phyloP scores from a whole-genome alignment of 2,329 filamentous ascomycete species.

The Trichoderma endophyticum region DNA sequence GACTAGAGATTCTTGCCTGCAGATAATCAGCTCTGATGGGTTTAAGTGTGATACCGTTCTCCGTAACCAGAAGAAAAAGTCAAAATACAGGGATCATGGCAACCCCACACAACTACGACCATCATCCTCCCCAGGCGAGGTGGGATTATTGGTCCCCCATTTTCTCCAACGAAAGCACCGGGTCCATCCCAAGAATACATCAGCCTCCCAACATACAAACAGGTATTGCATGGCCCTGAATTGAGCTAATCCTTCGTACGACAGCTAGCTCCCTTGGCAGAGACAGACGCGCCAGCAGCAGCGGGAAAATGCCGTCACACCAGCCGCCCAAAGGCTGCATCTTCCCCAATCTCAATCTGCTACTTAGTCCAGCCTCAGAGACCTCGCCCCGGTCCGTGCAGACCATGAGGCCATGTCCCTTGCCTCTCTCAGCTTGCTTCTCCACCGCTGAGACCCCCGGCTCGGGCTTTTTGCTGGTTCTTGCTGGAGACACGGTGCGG shows the following conservation, averaged over 20 bases:
- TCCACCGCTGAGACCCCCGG: not conserved
- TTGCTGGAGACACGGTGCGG: not conserved
- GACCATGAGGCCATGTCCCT: not conserved
- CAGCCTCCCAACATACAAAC: not conserved
- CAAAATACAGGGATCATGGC: not conserved
- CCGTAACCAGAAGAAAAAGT: not conserved
- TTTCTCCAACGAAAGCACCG: not conserved
- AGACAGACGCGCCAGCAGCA: not conserved
- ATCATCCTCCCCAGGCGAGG: not conserved
- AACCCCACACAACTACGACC: not conserved
- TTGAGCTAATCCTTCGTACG: not conserved
- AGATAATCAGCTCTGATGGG: not conserved
- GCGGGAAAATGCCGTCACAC: not conserved
- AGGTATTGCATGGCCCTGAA: not conserved
- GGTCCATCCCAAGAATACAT: not conserved
- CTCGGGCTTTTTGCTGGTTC: slow-evolving; percentile 5
- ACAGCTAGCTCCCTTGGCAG: slow-evolving; percentile 1
- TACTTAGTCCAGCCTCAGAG: not conserved
- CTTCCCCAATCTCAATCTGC: not conserved
- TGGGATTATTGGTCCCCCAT: not conserved
- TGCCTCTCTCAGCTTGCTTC: slow-evolving; percentile 13
- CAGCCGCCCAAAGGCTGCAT: not conserved
- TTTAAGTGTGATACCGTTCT: not conserved
- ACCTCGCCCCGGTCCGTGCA: slow-evolving; percentile 1
- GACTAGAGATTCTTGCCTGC: not conserved